Conservation (phyloP, 495 filamentous ascomycete genomes). For the Cercophora samala region DNA sequence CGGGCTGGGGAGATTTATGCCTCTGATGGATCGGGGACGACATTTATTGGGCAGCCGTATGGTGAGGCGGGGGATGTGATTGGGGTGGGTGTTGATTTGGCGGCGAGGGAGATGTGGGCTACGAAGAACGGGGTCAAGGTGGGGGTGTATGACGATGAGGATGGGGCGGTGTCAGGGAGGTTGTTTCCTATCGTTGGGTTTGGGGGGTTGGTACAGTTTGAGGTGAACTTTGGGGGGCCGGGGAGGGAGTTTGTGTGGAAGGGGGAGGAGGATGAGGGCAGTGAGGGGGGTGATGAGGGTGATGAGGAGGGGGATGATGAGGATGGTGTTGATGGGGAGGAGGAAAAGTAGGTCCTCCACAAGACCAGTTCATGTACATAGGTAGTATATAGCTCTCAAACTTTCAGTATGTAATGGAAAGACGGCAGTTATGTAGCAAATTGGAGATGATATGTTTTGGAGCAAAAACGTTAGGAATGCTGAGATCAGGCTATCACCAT, state of each 20-base stretch:
- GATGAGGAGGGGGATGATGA: background rate
- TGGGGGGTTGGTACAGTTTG: conserved; percentile 13
- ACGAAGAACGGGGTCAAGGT: conserved; percentile 26
- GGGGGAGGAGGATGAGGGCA: background rate
- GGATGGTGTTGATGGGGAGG: background rate
- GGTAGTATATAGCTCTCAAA: too few relatives aligned
- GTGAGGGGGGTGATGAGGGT: background rate
- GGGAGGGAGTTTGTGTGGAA: background rate
- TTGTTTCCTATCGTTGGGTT: conserved; percentile 28
- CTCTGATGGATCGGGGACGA: background rate
- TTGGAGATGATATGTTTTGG: too few relatives aligned
- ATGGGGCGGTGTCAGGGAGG: conserved; percentile 17
- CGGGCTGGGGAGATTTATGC: conserved; percentile 21
- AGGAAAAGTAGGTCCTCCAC: background rate
- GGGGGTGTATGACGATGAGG: conserved; percentile 2
- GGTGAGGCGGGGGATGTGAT: conserved; percentile 24
- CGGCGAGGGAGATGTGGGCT: conserved; percentile 22
- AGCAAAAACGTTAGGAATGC: too few relatives aligned
- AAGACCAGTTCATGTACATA: too few relatives aligned
- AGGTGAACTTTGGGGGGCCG: conserved; percentile 23
- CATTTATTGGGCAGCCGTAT: background rate
- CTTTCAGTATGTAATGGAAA: too few relatives aligned
- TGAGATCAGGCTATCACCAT: too few relatives aligned
- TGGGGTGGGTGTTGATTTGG: conserved; percentile 27
- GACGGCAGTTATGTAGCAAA: too few relatives aligned